Evolutionary conservation across 108 stramenopile genomes (phyloP).

Genomic region (Nitzschia sp.): DNA sequence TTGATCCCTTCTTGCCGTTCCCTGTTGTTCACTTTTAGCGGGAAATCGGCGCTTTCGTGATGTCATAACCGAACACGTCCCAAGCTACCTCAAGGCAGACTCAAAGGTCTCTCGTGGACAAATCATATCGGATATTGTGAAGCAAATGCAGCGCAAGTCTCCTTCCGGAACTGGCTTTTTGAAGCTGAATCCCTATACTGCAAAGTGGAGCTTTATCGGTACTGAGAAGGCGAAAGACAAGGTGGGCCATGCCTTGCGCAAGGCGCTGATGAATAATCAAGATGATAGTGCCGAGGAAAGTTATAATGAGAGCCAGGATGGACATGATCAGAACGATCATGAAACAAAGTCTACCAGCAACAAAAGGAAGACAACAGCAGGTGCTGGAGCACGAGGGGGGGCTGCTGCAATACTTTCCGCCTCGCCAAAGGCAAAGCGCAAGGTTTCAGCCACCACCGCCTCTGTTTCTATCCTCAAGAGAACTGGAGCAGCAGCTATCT

Average conservation of each 20-base stretch:
- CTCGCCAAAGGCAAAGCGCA: too few species aligned
- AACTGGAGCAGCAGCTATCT: too few species aligned
- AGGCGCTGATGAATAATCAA: conserved; percentile 10
- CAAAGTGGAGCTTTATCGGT: conserved; percentile 35
- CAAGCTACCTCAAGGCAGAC: conserved; percentile 24
- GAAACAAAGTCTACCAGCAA: background rate
- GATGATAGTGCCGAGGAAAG: background rate
- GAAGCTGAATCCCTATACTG: conserved; percentile 22
- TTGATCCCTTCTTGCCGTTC: background rate
- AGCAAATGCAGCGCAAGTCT: conserved; percentile 13
- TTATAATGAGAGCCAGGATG: too few species aligned
- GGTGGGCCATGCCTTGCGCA: conserved; percentile 40
- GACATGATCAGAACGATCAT: too few species aligned
- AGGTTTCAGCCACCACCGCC: too few species aligned
- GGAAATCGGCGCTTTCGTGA: conserved; percentile 46
- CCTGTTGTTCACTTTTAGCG: conserved; percentile 1
- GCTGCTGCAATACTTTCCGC: too few species aligned
- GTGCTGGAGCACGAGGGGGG: too few species aligned
- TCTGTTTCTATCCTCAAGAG: too few species aligned
- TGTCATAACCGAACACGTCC: conserved; percentile 29
- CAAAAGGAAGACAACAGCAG: conserved; percentile 3
- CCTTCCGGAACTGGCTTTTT: conserved; percentile 30
- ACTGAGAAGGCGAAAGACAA: conserved; percentile 42
- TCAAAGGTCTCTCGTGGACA: conserved; percentile 31
- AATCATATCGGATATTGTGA: conserved; percentile 35